phyloP scores from a whole-genome alignment of 768 basidiomycete species.

The Erythrobasidium yunnanense region DNA sequence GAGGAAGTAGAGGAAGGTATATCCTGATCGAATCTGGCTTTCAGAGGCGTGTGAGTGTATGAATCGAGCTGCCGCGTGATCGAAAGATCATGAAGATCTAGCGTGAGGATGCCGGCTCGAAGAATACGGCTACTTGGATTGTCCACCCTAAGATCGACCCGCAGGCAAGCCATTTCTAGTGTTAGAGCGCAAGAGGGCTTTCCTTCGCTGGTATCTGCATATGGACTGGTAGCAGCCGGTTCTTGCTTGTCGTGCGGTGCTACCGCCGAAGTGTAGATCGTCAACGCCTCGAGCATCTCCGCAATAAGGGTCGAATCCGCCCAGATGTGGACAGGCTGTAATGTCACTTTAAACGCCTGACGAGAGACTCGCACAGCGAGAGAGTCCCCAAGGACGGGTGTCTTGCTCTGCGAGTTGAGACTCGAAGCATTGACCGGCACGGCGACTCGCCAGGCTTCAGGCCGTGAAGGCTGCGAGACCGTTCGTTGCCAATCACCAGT shows the following conservation, averaged over 20 bases:
- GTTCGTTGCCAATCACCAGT: not conserved
- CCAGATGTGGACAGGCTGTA: slow-evolving; percentile 26
- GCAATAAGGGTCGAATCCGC: slow-evolving; percentile 7
- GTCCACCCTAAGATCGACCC: not conserved
- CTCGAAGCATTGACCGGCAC: not conserved
- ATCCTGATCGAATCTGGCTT: too few relatives aligned
- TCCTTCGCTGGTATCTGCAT: not conserved
- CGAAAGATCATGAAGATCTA: not conserved
- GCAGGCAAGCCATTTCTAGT: not conserved
- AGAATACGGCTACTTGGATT: not conserved
- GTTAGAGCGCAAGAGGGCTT: not conserved
- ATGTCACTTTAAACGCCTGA: not conserved
- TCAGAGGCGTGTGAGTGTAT: too few relatives aligned
- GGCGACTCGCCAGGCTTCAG: not conserved
- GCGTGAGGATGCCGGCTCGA: not conserved
- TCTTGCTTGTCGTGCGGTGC: too few relatives aligned
- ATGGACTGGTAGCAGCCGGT: too few relatives aligned
- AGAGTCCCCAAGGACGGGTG: not conserved
- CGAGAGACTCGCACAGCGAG: not conserved
- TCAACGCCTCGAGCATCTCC: not conserved
- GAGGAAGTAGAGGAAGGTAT: too few relatives aligned
- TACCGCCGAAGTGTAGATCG: not conserved
- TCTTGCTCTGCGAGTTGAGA: not conserved
- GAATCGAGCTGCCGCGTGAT: too few relatives aligned
- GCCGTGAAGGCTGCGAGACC: not conserved